Percentiles rank a stretch among this genome's conserved stretches.
These are phyloP conservation scores for Paracoccidioides lutzii DNA, from an alignment of 2,329 filamentous ascomycete genomes.

Conservation along the genomic window DNA sequence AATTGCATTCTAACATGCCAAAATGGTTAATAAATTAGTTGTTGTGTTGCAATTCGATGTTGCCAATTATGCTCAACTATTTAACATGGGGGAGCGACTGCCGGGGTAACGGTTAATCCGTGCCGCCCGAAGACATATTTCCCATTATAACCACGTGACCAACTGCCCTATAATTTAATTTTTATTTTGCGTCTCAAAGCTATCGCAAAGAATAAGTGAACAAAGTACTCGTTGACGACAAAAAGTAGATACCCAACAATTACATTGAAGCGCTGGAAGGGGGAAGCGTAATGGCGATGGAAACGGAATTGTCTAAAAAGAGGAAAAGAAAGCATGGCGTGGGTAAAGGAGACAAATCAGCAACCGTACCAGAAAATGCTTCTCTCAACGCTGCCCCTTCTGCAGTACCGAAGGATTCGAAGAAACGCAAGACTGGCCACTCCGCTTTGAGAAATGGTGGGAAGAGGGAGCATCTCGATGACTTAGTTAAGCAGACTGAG, in stretches of 20 bases:
- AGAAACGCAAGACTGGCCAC: conserved; percentile 29
- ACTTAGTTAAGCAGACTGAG: neutral
- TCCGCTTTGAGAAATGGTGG: conserved; percentile 25
- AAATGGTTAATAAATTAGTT: too few species aligned
- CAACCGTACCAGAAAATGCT: conserved; percentile 12
- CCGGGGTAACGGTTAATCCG: too few species aligned
- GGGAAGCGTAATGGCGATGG: conserved; percentile 19
- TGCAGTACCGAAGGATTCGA: conserved; percentile 15
- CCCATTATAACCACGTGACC: conserved; percentile 6
- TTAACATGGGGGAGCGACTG: too few species aligned
- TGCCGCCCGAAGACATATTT: too few species aligned
- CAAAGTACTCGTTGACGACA: conserved; percentile 5
- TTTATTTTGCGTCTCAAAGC: neutral
- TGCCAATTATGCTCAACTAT: too few species aligned
- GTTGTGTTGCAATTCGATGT: too few species aligned
- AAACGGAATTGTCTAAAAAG: conserved; percentile 30
- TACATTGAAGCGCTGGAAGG: neutral
- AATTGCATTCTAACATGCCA: too few species aligned
- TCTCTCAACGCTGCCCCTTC: conserved; percentile 11
- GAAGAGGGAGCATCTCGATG: conserved; percentile 17
- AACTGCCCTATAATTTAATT: neutral
- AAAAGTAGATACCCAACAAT: conserved; percentile 2
- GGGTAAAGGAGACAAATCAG: conserved; percentile 15
- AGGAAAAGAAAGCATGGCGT: conserved; percentile 33
- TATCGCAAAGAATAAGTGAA: conserved; percentile 5